phyloP scores from a whole-genome alignment of 805 yeast genomes.

The Kodamaea sagamina region DNA sequence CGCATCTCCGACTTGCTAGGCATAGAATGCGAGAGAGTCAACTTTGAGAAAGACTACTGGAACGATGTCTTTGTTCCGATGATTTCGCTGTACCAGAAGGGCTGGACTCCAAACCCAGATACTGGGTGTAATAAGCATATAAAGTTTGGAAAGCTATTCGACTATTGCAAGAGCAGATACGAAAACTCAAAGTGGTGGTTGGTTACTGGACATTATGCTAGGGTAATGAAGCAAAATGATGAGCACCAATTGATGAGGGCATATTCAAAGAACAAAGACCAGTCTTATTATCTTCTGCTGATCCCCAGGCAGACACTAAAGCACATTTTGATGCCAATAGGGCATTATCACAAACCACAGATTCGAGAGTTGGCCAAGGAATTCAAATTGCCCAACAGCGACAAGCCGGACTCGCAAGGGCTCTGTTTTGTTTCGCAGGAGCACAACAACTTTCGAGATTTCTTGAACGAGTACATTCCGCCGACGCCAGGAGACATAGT shows the following conservation, averaged over 20 bases:
- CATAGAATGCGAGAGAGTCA: constrained; percentile 74
- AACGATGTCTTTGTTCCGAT: constrained; percentile 88
- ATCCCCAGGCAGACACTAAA: constrained; percentile 49
- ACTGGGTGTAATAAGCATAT: constrained; percentile 81
- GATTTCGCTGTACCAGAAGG: constrained; percentile 68
- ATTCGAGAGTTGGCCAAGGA: constrained; percentile 67
- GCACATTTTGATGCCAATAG: constrained; percentile 74
- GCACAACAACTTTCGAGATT: constrained; percentile 64
- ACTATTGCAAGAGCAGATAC: constrained; percentile 46
- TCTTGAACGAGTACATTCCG: constrained; percentile 70
- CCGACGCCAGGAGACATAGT: constrained; percentile 77
- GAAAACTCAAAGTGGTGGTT: constrained; percentile 63
- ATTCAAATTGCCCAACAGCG: constrained; percentile 57
- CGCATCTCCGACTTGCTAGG: constrained; percentile 57
- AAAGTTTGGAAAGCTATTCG: constrained; percentile 79
- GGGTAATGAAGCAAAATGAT: constrained; percentile 44
- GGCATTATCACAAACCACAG: constrained; percentile 72
- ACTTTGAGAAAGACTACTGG: constrained; percentile 93
- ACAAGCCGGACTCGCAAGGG: constrained; percentile 93
- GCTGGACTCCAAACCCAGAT: constrained; percentile 94
- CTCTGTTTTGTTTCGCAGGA: constrained; percentile 81
- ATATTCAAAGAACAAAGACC: constrained; percentile 68
- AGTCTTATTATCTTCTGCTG: constrained; percentile 84
- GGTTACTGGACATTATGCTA: constrained; percentile 84
- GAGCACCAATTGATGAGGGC: constrained; percentile 58